Conservation (phyloP, 495 filamentous ascomycete species). For the Penicillium herquei region DNA sequence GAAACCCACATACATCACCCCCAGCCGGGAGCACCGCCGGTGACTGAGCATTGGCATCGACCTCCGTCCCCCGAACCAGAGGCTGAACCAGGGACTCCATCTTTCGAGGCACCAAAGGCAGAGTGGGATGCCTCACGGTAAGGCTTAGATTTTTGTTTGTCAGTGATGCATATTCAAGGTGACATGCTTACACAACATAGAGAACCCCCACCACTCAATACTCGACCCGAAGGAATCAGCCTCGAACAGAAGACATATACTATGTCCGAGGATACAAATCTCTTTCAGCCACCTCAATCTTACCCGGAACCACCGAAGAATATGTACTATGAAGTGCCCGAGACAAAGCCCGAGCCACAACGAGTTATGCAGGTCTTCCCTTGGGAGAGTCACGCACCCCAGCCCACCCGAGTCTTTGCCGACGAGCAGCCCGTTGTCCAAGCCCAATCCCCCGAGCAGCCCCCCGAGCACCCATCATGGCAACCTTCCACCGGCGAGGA, state of each 20-base stretch:
- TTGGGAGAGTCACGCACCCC: slow-evolving; percentile 69
- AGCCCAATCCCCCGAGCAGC: slow-evolving; percentile 12
- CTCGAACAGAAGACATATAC: slow-evolving; percentile 69
- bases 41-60: slow-evolving; percentile 15
- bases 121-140: slow-evolving; percentile 71
- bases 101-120: slow-evolving; percentile 51
- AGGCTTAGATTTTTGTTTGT: slow-evolving; percentile 12
- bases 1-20: slow-evolving; percentile 26
- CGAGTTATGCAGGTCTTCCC: slow-evolving; percentile 73
- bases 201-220: slow-evolving; percentile 68
- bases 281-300: slow-evolving; percentile 69
- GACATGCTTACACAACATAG: slow-evolving; percentile 43
- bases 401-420: slow-evolving; percentile 71
- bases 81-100: slow-evolving; percentile 30
- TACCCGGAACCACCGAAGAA: slow-evolving; percentile 81
- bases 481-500: neutral
- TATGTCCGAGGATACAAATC: slow-evolving; percentile 68
- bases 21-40: slow-evolving; percentile 37
- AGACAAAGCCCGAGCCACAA: slow-evolving; percentile 53
- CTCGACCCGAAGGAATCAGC: slow-evolving; percentile 74
- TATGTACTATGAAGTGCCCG: slow-evolving; percentile 80
- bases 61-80: slow-evolving; percentile 42
- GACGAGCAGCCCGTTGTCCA: slow-evolving; percentile 41
- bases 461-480: neutral
- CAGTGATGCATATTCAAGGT: neutral